These are phyloP conservation scores for Exophiala calicioides DNA, from an alignment of 2,329 filamentous ascomycete genomes.

Conservation along the genomic window DNA sequence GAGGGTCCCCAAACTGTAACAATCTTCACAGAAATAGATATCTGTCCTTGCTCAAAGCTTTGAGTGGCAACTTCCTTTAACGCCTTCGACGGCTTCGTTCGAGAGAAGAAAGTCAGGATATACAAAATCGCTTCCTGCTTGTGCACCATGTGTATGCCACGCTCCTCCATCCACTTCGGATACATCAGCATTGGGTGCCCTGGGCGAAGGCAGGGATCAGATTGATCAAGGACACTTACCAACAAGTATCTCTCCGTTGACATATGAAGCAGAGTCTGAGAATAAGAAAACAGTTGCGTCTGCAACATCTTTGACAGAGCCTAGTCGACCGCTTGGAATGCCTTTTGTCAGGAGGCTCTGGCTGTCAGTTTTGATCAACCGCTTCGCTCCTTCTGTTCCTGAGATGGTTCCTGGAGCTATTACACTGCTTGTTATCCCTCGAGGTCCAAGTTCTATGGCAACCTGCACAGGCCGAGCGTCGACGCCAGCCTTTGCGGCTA, in stretches of 20 bases:
- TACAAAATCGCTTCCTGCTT: no score
- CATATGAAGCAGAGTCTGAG: conserved; percentile 78
- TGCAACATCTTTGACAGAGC: conserved; percentile 80
- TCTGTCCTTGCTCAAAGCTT: no score
- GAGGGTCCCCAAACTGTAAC: no score
- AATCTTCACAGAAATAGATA: no score
- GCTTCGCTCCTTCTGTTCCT: conserved; percentile 76
- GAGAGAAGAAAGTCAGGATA: background rate
- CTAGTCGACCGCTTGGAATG: conserved; percentile 74
- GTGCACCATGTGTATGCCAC: no score
- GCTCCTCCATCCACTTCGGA: background rate
- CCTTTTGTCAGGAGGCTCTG: conserved; percentile 41
- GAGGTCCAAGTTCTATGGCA: conserved; percentile 84
- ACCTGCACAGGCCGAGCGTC: conserved; percentile 79
- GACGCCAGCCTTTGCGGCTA: conserved; percentile 84
- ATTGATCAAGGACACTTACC: background rate
- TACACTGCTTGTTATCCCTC: conserved; percentile 81
- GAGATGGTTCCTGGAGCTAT: conserved; percentile 83
- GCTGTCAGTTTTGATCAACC: conserved; percentile 50
- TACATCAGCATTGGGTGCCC: background rate
- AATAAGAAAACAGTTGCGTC: conserved; percentile 91
- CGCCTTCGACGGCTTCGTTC: background rate
- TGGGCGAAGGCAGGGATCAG: background rate
- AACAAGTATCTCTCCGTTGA: conserved; percentile 63
- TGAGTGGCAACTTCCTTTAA: no score